Conservation (phyloP, 192 early-diverging fungal species). For the Coemansia sp. region DNA sequence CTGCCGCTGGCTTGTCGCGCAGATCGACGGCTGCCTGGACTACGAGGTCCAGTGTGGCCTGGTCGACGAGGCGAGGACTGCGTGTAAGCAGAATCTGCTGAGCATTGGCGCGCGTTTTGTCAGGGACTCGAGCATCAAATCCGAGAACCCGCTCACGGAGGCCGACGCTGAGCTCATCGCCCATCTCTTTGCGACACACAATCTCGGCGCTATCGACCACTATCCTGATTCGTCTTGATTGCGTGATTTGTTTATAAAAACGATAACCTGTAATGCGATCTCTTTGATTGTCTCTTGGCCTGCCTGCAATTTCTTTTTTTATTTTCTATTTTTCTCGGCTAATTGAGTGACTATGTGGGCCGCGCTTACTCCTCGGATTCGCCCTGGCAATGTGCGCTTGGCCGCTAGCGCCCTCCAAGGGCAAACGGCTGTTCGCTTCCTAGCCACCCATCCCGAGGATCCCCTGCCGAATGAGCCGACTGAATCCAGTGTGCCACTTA, state of each 20-base stretch:
- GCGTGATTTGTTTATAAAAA: too few species aligned
- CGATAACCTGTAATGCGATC: too few species aligned
- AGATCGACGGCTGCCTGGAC: conserved; percentile 48
- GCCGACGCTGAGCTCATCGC: conserved; percentile 34
- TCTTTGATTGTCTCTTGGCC: too few species aligned
- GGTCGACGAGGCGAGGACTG: conserved; percentile 34
- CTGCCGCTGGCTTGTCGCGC: conserved; percentile 40
- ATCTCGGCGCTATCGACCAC: conserved; percentile 8
- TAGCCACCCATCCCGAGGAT: conserved; percentile 6
- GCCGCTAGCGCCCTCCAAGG: neutral
- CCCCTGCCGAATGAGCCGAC: neutral
- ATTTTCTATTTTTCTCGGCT: neutral
- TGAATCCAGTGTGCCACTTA: neutral
- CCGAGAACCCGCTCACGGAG: neutral
- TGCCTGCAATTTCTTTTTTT: neutral
- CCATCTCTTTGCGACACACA: conserved; percentile 36
- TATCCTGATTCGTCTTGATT: neutral
- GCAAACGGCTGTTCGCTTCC: neutral
- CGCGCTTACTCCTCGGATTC: conserved; percentile 5
- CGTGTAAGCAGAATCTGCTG: conserved; percentile 39
- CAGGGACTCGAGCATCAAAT: conserved; percentile 9
- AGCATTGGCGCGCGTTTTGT: conserved; percentile 27
- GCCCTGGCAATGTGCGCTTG: neutral
- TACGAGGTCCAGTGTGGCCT: conserved; percentile 30
- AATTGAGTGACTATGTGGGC: neutral